Evolutionary conservation across 176 grass and related monocot genomes (phyloP), one percentile per base, ranked within the genome.

Genomic region (Bromus sterilis): DNA sequence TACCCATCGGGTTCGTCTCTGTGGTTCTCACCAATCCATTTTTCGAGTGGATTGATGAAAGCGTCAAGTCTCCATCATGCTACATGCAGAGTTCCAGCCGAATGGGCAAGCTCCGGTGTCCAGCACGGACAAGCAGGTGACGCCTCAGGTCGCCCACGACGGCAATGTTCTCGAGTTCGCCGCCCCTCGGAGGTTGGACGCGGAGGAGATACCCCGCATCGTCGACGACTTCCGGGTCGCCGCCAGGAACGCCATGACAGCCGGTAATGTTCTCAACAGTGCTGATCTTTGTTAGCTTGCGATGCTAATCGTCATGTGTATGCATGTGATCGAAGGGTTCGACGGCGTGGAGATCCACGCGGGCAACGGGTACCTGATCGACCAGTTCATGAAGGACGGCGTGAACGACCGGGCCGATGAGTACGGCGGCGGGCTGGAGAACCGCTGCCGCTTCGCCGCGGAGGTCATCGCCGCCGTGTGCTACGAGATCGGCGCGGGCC

Each of bases 351-450:
- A 94, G 60, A 89, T 92, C 9, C 89, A 89, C 26, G 79, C 78
- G 2, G 89, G 77, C 1, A 62, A 89, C 44, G 89, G 86, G 34
- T 89, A 85, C 63, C 61, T 92, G 18, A 62, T 94, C 1, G 81
- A 94, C 72, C 93, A 94, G 37, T 92, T 94, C 67, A 85, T 94
- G 85, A 94, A 92, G 72, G 89, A 92, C 20, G 55, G 78, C 6
- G 84, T 77, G 31, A 94, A 94, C 40, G 78, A 84, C 71, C 71
- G 82, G 2, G 35, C 43, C 4, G 82, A 84, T 31, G 59, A 31
- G 36, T 82, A 90, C 2, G 81, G 89, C 13, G 84, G 87, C 5
- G 79, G 61, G 36, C 42, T 89, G 6, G 56, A 89, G 60, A 95
- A 90, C 33, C 78, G 78, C 21, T 90, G 93, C 51, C 82, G 75